phyloP scores from a whole-genome alignment of 2,329 filamentous ascomycete genomes.

The Drechslerella coelobrocha region DNA sequence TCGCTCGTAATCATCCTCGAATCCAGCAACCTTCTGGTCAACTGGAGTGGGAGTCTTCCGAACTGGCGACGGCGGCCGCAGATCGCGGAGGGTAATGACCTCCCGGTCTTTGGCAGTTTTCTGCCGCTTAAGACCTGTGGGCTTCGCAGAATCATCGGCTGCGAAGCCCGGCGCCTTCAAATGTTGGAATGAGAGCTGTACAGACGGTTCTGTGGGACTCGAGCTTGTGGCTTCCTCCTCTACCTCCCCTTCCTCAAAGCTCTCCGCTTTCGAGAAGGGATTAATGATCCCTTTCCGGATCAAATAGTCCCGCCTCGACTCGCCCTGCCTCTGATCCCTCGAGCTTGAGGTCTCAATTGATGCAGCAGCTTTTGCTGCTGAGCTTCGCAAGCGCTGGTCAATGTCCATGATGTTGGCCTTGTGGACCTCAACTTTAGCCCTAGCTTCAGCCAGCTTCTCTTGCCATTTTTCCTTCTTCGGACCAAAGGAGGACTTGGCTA shows the following conservation, averaged over 20 bases:
- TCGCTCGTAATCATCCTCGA: slow-evolving; percentile 55
- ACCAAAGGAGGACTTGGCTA: slow-evolving; percentile 26
- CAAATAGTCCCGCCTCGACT: slow-evolving; percentile 80
- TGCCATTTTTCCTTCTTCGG: slow-evolving; percentile 56
- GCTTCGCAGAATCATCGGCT: slow-evolving; percentile 61
- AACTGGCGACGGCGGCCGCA: not conserved
- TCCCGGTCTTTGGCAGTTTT: not conserved
- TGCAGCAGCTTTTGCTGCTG: slow-evolving; percentile 67
- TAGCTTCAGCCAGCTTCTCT: slow-evolving; percentile 71
- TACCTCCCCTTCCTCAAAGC: slow-evolving; percentile 67
- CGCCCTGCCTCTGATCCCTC: slow-evolving; percentile 72
- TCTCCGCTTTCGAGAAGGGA: slow-evolving; percentile 81
- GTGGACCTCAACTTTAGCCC: slow-evolving; percentile 69
- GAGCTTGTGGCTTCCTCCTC: slow-evolving; percentile 73
- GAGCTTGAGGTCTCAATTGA: slow-evolving; percentile 60
- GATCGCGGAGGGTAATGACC: slow-evolving; percentile 5
- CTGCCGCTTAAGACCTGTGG: slow-evolving; percentile 32
- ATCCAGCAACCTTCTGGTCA: slow-evolving; percentile 65
- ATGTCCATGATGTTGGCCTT: slow-evolving; percentile 81
- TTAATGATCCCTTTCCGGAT: slow-evolving; percentile 98
- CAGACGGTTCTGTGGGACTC: slow-evolving; percentile 80
- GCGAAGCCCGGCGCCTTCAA: slow-evolving; percentile 75
- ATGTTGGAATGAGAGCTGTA: slow-evolving; percentile 72
- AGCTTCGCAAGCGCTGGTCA: slow-evolving; percentile 76
- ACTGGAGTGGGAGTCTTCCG: slow-evolving; percentile 59